Base-by-base conservation (phyloP, 371 early-diverging fungal species). In the Batkoa obscura region DNA sequence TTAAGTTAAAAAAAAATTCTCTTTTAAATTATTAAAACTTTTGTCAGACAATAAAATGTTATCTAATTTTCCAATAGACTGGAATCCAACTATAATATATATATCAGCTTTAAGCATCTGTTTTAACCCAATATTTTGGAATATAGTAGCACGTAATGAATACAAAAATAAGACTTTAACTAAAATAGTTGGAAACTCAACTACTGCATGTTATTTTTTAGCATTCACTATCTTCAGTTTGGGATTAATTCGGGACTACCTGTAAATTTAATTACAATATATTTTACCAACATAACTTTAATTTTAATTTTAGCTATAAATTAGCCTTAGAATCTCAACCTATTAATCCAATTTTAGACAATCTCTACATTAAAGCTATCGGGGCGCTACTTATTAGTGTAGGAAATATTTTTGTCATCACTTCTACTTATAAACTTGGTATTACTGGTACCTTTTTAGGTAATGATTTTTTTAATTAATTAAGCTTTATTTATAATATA, bases 111-210 rank as follows among this genome's bases (percentile, higher is more conserved):
- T 23, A 23, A 23, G 23, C 23, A 23, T 23, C 23, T 23, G 82
- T 30, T 91, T 92, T 71, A 91, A 90, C 61, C 93, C 93, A 33
- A 61, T 81, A 39, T 86, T 81, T 62, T 92, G 93, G 93, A 92
- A 91, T 66, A 78, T 83, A 23, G 88, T 78, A 31, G 93, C 93
- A 3, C 76, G 85, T 42, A 70, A 67, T 80, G 93, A 92, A 66
- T 84, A 90, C 68, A 72, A 67, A 55, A 73, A 72, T 13, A 72
- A 80, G 52, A 69, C 79, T 51, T 64, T 91, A 23, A 86, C 88
- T 30, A 72, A 74, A 58, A 61, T 91, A 2, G 78, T 80, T 48
- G 76, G 80, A 10, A 81, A 83, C 36, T 79, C 79, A 62, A 59
- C 72, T 31, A 55, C 60, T 31, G 92, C 88, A 6, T 88, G 89